phyloP scores from a whole-genome alignment of 1,284 basidiomycete species.

The Ganoderma lucidum region DNA sequence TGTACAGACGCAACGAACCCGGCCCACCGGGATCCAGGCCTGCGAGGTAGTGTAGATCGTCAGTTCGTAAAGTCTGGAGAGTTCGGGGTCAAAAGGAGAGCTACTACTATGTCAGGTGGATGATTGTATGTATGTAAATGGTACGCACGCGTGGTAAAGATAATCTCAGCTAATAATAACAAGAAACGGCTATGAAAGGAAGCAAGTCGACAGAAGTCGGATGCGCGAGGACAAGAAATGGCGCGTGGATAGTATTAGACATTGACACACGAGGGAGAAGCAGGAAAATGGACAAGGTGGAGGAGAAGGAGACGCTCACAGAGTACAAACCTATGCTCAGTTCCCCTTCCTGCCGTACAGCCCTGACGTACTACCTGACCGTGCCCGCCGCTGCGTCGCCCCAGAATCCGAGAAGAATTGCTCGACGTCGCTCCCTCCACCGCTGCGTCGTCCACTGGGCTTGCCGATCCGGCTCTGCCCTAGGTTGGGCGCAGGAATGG shows the following conservation, averaged over 20 bases:
- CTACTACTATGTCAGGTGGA: constrained; percentile 21
- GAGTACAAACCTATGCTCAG: constrained; percentile 11
- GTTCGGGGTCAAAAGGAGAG: constrained; percentile 17
- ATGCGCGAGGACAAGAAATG: not conserved
- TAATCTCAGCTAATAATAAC: constrained; percentile 25
- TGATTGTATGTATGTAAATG: not conserved
- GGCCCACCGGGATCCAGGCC: constrained; percentile 23
- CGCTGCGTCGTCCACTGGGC: constrained; percentile 60
- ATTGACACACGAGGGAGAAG: constrained; percentile 6
- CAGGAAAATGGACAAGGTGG: constrained; percentile 2
- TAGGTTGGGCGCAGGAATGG: constrained; percentile 47
- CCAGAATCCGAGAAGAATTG: constrained; percentile 29
- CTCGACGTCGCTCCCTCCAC: constrained; percentile 42
- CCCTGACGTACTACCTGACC: constrained; percentile 35
- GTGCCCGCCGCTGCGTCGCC: constrained; percentile 32
- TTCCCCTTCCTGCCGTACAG: constrained; percentile 28
- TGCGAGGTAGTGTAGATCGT: constrained; percentile 32
- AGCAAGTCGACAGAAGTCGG: not conserved
- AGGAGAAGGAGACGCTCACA: constrained; percentile 1
- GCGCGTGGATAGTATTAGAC: not conserved
- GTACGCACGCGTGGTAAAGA: constrained; percentile 1
- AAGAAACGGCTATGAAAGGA: constrained; percentile 12
- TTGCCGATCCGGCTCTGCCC: constrained; percentile 72
- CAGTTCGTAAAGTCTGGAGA: constrained; percentile 34
- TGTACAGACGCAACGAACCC: constrained; percentile 28